phyloP scores from a whole-genome alignment of 108 stramenopile genomes.

The Nitzschia sp. region DNA sequence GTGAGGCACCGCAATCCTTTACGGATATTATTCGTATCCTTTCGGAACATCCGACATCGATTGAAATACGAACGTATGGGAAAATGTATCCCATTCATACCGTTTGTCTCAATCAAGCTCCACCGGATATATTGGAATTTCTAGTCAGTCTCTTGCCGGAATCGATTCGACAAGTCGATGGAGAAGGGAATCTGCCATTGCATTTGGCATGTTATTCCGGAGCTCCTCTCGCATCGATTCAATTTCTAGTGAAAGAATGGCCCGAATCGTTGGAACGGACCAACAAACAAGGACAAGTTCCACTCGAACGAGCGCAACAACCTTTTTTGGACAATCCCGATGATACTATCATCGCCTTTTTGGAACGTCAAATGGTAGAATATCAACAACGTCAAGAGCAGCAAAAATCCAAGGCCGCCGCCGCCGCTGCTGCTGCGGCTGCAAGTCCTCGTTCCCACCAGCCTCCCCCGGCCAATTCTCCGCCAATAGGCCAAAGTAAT shows the following conservation, averaged over 20 bases:
- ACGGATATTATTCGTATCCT: not conserved
- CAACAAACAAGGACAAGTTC: not conserved
- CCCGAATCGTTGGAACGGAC: not conserved
- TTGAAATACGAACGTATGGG: not conserved
- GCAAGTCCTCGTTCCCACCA: not conserved
- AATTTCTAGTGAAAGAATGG: not conserved
- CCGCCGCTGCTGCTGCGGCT: not conserved
- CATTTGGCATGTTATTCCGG: slow-evolving; percentile 20
- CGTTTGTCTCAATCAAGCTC: slow-evolving; percentile 11
- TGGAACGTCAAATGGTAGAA: not conserved
- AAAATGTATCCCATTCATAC: slow-evolving; percentile 6
- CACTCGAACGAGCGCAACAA: not conserved
- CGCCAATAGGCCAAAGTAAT: no score
- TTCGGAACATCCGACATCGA: not conserved
- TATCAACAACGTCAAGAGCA: no score
- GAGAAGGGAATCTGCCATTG: slow-evolving; percentile 12
- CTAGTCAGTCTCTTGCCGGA: not conserved
- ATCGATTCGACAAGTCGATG: not conserved
- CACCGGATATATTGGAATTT: slow-evolving; percentile 1
- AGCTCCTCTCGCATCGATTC: not conserved
- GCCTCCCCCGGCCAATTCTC: not conserved
- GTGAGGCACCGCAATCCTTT: slow-evolving; percentile 7
- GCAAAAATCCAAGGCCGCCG: not conserved
- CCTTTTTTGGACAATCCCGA: slow-evolving; percentile 17
- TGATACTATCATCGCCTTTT: not conserved